phyloP scores from a whole-genome alignment of 192 early-diverging fungal species.

The Pilaira anomala region DNA sequence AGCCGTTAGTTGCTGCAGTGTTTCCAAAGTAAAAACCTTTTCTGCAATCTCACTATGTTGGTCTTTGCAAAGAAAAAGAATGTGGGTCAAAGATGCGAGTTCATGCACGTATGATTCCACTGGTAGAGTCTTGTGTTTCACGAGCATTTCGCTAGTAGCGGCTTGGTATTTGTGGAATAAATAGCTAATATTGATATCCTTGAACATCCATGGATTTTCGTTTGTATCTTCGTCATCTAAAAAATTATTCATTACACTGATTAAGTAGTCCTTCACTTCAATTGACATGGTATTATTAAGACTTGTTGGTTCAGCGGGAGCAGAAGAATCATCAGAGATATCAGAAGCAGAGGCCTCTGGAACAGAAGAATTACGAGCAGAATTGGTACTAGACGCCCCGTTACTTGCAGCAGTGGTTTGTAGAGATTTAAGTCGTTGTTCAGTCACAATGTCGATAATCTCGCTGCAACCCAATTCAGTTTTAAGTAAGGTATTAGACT shows the following conservation, averaged over 20 bases:
- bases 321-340: constrained; percentile 1
- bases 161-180: constrained; percentile 13
- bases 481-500: neutral
- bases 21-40: constrained; percentile 11
- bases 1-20: constrained; percentile 1
- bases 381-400: neutral
- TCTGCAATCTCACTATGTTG: constrained; percentile 7
- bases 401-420: constrained; percentile 15
- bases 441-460: constrained; percentile 17
- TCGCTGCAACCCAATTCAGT: constrained; percentile 8
- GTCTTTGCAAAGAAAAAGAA: constrained; percentile 12
- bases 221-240: constrained; percentile 4
- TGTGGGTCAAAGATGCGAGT: constrained; percentile 13
- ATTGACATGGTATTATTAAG: neutral
- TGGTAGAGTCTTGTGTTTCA: constrained; percentile 9
- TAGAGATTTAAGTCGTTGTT: constrained; percentile 17
- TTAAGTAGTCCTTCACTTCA: constrained; percentile 12
- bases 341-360: constrained; percentile 1
- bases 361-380: constrained; percentile 3
- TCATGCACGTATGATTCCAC: constrained; percentile 16
- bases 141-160: neutral
- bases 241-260: constrained; percentile 7
- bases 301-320: constrained; percentile 4
- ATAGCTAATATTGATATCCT: constrained; percentile 6
- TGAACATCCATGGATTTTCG: constrained; percentile 6